Evolutionary conservation across 1,139 yeast genomes (phyloP), one percentile per base, ranked within the genome.

Genomic region (Trichomonascaceae sp.): DNA sequence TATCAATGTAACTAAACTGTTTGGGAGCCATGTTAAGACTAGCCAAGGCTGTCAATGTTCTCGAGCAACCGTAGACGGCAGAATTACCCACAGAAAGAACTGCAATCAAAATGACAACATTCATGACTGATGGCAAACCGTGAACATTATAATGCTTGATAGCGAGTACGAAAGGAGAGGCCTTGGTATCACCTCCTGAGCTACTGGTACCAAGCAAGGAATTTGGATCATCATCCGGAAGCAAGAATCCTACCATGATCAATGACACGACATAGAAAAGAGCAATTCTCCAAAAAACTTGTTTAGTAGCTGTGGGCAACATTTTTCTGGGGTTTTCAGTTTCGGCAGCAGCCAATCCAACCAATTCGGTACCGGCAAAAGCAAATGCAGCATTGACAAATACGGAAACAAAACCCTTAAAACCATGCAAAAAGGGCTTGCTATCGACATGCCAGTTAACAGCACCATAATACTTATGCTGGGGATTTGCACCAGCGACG

Each of bases 341-440:
- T 61, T 78, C 82, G 39, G 83, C 83, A 27, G 83, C 81, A 24
- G 95, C 91, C 58, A 90, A 77, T 56, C 95, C 95, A 58, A 85
- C 85, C 65, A 86, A 76, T 73, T 88, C 96, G 55, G 87, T 81
- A 62, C 95, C 95, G 54, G 90, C 89, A 63, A 87, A 87, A 1
- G 96, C 84, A 72, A 89, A 90, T 1, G 96, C 95, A 27, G 96
- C 95, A 44, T 85, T 82, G 54, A 90, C 87, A 66, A 91, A 85
- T 52, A 85, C 85, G 36, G 87, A 74, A 67, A 91, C 81, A 47
- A 88, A 81, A 64, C 96, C 97, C 68, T 89, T 88, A 76, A 81
- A 88, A 58, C 76, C 91, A 77, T 55, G 49, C 20, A 59, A 60
- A 74, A 75, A 81, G 4, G 88, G 79, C 22, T 39, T 19, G 51